Conservation (phyloP, 2,329 filamentous ascomycete genomes). For the Fusarium sp. region DNA sequence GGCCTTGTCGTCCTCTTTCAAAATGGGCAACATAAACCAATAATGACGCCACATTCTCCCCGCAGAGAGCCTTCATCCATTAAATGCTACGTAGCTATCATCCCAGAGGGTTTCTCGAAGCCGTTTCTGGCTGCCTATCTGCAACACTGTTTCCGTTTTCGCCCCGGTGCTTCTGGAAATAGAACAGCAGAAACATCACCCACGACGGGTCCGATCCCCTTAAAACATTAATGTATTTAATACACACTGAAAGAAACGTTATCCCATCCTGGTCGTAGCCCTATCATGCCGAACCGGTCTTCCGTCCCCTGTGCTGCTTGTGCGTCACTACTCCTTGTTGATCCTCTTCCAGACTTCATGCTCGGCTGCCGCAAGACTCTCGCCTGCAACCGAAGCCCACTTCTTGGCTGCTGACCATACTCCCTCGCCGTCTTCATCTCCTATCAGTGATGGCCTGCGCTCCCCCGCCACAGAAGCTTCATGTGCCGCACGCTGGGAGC, state of each 20-base stretch:
- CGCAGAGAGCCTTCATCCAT: conserved; percentile 40
- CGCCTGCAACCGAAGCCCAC: conserved; percentile 70
- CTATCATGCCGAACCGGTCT: conserved; percentile 30
- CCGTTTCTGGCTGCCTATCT: conserved; percentile 28
- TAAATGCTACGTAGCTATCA: conserved; percentile 30
- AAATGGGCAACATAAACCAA: conserved; percentile 49
- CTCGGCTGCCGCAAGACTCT: conserved; percentile 71
- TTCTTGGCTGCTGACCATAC: conserved; percentile 72
- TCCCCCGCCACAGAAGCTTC: conserved; percentile 52
- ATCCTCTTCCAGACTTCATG: conserved; percentile 74
- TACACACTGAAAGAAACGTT: conserved; percentile 39
- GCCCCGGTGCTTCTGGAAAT: conserved; percentile 45
- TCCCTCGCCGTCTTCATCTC: conserved; percentile 58
- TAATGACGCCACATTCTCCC: conserved; percentile 36
- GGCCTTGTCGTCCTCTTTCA: conserved; percentile 37
- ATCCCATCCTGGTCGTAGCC: conserved; percentile 39
- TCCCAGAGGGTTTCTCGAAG: conserved; percentile 28
- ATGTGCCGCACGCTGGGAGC: conserved; percentile 62
- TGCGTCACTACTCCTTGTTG: conserved; percentile 65
- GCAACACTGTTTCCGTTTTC: conserved; percentile 30
- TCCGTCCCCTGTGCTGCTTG: conserved; percentile 12
- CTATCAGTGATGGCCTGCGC: conserved; percentile 39
- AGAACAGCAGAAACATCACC: conserved; percentile 45
- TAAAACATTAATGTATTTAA: conserved; percentile 46
- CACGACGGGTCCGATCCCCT: conserved; percentile 38